Evolutionary conservation across 306 rosid species (phyloP).

Genomic region (Alnus rubra): DNA sequence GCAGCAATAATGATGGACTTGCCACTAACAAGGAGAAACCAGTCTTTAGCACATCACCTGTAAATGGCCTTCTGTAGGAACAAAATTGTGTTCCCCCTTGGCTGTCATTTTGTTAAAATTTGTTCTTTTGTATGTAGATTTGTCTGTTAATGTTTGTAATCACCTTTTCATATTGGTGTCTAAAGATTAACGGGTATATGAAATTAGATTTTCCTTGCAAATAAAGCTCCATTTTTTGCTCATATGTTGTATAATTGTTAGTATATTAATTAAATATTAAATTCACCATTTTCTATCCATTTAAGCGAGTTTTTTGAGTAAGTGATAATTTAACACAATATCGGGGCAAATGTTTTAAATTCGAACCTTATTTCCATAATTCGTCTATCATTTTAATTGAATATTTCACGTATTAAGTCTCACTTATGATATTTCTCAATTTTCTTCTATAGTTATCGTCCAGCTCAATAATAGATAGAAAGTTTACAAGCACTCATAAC

Average conservation of each 20-base stretch:
- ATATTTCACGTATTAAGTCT: too few relatives aligned
- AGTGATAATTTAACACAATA: too few relatives aligned
- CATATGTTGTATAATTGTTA: too few relatives aligned
- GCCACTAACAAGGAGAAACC: conserved; percentile 57
- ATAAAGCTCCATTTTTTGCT: conserved; percentile 21
- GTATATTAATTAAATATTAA: too few relatives aligned
- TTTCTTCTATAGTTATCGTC: too few relatives aligned
- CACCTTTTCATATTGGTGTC: conserved; percentile 29
- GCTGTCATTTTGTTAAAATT: conserved; percentile 12
- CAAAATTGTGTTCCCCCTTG: conserved; percentile 22
- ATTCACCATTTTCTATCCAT: too few relatives aligned
- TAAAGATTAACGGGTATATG: conserved; percentile 36
- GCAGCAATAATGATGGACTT: conserved; percentile 46
- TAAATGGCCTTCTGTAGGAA: conserved; percentile 61
- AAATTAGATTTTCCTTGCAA: conserved; percentile 32
- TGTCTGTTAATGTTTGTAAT: conserved; percentile 47
- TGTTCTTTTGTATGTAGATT: conserved; percentile 42
- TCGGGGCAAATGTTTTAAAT: too few relatives aligned
- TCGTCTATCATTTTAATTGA: too few relatives aligned
- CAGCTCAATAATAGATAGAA: too few relatives aligned
- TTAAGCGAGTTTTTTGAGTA: too few relatives aligned
- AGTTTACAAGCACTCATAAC: too few relatives aligned
- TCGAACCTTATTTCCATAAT: too few relatives aligned
- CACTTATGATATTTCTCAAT: neutral
- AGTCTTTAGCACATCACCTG: conserved; percentile 60